A percentile compares a stretch with the other conserved stretches of the same genome.
These are phyloP conservation scores for Barnettozyma californica DNA, from an alignment of 805 yeast species.

Conservation along the genomic window DNA sequence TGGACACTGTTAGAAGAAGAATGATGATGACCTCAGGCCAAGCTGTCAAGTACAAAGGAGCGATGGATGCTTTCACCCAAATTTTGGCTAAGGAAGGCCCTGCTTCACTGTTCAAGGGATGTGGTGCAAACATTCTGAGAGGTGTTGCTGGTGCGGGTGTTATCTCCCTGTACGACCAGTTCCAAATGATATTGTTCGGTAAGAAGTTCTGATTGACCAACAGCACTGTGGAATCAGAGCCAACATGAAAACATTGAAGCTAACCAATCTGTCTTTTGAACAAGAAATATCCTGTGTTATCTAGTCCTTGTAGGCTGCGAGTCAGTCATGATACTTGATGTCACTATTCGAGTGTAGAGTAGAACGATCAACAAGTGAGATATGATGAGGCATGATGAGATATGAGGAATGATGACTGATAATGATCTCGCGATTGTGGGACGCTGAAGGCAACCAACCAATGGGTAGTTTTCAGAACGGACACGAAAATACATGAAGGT, in stretches of 20 bases:
- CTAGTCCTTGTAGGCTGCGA: not conserved
- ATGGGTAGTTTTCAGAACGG: not conserved
- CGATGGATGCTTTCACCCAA: constrained; percentile 86
- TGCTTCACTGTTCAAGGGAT: constrained; percentile 92
- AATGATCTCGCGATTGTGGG: too few species aligned
- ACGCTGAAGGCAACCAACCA: too few species aligned
- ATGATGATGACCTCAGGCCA: constrained; percentile 99
- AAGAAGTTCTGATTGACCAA: constrained; percentile 58
- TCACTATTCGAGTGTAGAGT: too few species aligned
- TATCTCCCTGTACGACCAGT: constrained; percentile 94
- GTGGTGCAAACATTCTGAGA: constrained; percentile 99
- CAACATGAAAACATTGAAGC: not conserved
- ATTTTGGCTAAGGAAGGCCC: constrained; percentile 96
- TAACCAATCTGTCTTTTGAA: too few species aligned
- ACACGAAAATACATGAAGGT: not conserved
- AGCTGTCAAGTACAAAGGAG: constrained; percentile 94
- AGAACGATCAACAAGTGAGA: too few species aligned
- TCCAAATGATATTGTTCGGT: constrained; percentile 92
- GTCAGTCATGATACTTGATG: too few species aligned
- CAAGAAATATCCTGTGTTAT: not conserved
- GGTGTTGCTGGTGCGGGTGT: constrained; percentile 99
- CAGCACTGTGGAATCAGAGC: not conserved
- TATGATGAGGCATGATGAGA: too few species aligned
- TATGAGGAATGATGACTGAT: too few species aligned
- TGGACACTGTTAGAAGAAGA: constrained; percentile 99